Conservation (phyloP, 441 rosid species). For the Cnidoscolus chayamansa region DNA sequence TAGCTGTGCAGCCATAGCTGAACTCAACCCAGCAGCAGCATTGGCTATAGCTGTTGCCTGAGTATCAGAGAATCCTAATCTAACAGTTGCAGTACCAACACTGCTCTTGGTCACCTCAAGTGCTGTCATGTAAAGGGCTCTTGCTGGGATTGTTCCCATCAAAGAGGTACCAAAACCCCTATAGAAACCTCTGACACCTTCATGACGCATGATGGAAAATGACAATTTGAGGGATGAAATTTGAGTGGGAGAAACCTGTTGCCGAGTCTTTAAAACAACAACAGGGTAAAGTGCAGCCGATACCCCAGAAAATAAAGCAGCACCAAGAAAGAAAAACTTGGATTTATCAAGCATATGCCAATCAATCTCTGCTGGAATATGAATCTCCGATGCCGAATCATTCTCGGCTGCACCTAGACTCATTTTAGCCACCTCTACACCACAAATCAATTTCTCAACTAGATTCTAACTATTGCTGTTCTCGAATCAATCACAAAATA, state of each 20-base stretch:
- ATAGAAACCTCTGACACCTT: conserved; percentile 69
- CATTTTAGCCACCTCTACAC: conserved; percentile 61
- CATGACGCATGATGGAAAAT: conserved; percentile 46
- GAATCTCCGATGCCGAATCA: conserved; percentile 50
- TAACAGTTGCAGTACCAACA: conserved; percentile 60
- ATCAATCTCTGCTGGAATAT: conserved; percentile 59
- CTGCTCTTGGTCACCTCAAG: conserved; percentile 75
- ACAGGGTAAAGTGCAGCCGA: conserved; percentile 77
- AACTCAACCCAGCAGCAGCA: conserved; percentile 70
- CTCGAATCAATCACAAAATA: not conserved
- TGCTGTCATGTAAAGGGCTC: conserved; percentile 85
- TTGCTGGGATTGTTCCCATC: conserved; percentile 77
- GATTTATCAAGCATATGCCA: conserved; percentile 92
- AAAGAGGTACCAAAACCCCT: conserved; percentile 78
- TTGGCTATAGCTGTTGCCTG: conserved; percentile 54
- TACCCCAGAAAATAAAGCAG: conserved; percentile 79
- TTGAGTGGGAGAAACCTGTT: conserved; percentile 56
- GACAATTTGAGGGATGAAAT: conserved; percentile 48
- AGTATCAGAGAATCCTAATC: conserved; percentile 61
- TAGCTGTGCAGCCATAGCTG: conserved; percentile 81
- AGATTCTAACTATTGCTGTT: not conserved
- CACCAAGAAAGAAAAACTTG: conserved; percentile 79
- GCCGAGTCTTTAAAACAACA: conserved; percentile 73
- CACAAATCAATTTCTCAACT: not conserved
- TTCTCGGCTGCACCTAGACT: conserved; percentile 62